These are phyloP conservation scores for Dysphania ambrosioides DNA, from an alignment of 148 eudicot species.

Conservation along the genomic window DNA sequence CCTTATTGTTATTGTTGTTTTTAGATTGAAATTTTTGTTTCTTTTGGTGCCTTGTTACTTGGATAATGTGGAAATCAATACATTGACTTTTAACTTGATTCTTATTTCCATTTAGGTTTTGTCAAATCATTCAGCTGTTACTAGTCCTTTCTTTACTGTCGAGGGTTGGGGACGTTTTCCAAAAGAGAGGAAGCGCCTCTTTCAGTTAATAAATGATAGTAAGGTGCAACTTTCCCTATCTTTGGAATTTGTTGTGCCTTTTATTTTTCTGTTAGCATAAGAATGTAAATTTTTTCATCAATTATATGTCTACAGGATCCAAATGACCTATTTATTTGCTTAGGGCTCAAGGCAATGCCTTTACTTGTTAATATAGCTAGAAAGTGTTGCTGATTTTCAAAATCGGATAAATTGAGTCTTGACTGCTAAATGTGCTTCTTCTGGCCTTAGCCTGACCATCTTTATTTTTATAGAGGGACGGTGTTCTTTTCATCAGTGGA, in stretches of 20 bases:
- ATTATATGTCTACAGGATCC: not conserved
- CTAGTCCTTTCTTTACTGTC: conserved; percentile 49
- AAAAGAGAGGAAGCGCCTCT: conserved; percentile 55
- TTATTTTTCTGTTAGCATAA: not conserved
- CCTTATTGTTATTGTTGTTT: not conserved
- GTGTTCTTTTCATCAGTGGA: conserved; percentile 62
- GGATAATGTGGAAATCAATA: not conserved
- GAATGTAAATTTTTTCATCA: not conserved
- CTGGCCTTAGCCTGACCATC: not conserved
- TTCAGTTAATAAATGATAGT: conserved; percentile 52
- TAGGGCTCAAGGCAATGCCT: not conserved
- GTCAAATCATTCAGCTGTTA: conserved; percentile 61
- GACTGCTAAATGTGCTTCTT: conserved; percentile 3
- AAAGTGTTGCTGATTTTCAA: not conserved
- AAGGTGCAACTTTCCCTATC: conserved; percentile 39
- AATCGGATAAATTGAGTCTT: not conserved
- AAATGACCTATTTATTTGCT: not conserved
- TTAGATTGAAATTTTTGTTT: not conserved
- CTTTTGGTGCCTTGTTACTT: not conserved
- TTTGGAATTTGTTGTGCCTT: not conserved
- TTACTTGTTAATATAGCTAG: not conserved
- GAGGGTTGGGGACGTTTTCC: conserved; percentile 77
- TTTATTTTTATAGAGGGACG: conserved; percentile 43
- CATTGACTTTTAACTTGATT: not conserved
- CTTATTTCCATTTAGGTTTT: conserved; percentile 44